Percentiles rank a stretch among this genome's conserved stretches.
Conservation (phyloP, 2,329 filamentous ascomycete genomes). For the Aureobasidium sp. region DNA sequence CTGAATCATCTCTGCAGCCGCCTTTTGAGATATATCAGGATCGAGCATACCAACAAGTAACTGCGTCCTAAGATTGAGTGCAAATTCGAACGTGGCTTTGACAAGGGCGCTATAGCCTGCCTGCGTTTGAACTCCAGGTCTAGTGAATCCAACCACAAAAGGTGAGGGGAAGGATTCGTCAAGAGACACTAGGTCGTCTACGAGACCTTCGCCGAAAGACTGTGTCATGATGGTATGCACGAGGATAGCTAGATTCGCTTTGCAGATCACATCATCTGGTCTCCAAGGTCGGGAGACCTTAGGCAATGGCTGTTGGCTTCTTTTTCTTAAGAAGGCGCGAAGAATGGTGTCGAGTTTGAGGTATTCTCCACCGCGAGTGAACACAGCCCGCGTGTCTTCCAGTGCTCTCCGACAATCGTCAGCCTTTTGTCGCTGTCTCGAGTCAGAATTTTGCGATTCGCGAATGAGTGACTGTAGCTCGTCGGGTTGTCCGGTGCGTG, state of each 20-base stretch:
- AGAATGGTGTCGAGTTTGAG: conserved; percentile 32
- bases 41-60: conserved; percentile 14
- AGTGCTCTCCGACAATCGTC: conserved; percentile 27
- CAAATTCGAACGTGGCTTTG: conserved; percentile 39
- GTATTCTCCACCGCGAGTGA: conserved; percentile 32
- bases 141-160: conserved; percentile 22
- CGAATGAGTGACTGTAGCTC: conserved; percentile 19
- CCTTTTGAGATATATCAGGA: conserved; percentile 26
- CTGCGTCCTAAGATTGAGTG: conserved; percentile 48
- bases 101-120: conserved; percentile 33
- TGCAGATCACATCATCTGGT: conserved; percentile 34
- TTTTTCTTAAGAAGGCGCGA: conserved; percentile 29
- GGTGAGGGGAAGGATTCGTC: conserved; percentile 27
- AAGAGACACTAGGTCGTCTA: conserved; percentile 24
- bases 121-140: conserved; percentile 5
- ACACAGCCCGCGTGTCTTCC: conserved; percentile 23
- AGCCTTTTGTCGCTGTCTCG: conserved; percentile 31
- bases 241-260: conserved; percentile 36
- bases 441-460: conserved; percentile 26
- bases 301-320: conserved; percentile 17
- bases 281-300: conserved; percentile 22
- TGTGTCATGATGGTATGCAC: conserved; percentile 27
- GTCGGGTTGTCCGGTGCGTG: conserved; percentile 18
- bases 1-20: background rate
- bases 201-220: conserved; percentile 21